Evolutionary conservation across 2,329 filamentous ascomycete species (phyloP).

Genomic region (Exserohilum turcica): DNA sequence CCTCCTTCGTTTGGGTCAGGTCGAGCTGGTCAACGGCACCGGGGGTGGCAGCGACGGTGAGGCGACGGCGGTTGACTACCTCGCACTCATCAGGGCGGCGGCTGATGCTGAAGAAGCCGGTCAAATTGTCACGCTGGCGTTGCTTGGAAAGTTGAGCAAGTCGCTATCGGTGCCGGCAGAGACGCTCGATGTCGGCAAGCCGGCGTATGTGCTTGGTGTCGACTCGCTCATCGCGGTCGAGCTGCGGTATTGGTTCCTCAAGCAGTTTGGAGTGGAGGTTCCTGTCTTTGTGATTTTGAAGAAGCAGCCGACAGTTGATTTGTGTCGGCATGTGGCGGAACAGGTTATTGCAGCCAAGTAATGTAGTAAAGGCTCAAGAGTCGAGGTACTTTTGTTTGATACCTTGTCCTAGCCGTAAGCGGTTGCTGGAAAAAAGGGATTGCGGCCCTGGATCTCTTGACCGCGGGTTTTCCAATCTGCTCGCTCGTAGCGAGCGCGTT

Average conservation of each 20-base stretch:
- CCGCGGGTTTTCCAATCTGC: no score
- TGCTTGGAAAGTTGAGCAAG: constrained; percentile 11
- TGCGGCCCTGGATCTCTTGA: no score
- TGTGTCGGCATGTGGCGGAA: constrained; percentile 10
- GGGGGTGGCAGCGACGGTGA: constrained; percentile 5
- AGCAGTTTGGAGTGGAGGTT: constrained; percentile 22
- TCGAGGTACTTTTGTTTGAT: no score
- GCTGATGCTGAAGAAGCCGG: constrained; percentile 10
- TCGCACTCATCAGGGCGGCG: constrained; percentile 12
- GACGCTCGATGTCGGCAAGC: constrained; percentile 11
- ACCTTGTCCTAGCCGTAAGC: no score
- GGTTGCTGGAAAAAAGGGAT: no score
- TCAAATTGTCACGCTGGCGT: constrained; percentile 5
- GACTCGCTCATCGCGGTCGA: constrained; percentile 36
- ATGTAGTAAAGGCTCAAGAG: no score
- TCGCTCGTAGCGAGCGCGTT: no score
- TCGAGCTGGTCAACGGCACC: constrained; percentile 9
- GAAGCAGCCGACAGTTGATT: constrained; percentile 9
- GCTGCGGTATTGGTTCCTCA: constrained; percentile 25
- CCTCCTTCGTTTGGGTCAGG: constrained; percentile 11
- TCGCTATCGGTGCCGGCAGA: constrained; percentile 12
- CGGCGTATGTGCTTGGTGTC: constrained; percentile 20
- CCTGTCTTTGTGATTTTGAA: constrained; percentile 26
- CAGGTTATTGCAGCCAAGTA: constrained; percentile 7
- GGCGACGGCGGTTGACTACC: constrained; percentile 4